Evolutionary conservation across 1,284 basidiomycete genomes (phyloP).

Genomic region (Pyrrhoderma lamaoense): DNA sequence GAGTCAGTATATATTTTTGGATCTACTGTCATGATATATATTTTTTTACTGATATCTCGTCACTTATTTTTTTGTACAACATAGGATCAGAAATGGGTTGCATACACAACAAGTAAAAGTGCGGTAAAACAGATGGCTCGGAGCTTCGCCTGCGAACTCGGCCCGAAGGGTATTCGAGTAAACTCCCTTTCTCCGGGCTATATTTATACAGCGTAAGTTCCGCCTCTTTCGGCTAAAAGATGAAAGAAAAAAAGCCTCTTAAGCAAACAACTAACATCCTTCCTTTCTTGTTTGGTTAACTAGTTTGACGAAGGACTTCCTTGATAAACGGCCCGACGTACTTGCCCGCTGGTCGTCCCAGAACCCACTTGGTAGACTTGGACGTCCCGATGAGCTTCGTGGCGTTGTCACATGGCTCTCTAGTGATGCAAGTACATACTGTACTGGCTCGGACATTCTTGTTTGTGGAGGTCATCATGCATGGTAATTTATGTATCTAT

Average conservation of each 20-base stretch:
- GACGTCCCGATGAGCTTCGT: slow-evolving; percentile 68
- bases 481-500: slow-evolving; percentile 38
- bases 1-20: slow-evolving; percentile 41
- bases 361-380: slow-evolving; percentile 72
- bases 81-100: slow-evolving; percentile 67
- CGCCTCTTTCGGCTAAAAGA: slow-evolving; percentile 15
- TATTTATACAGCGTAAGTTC: slow-evolving; percentile 60
- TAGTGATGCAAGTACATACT: slow-evolving; percentile 67
- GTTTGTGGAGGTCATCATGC: slow-evolving; percentile 66
- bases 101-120: slow-evolving; percentile 78
- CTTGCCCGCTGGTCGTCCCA: slow-evolving; percentile 61
- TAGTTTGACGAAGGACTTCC: slow-evolving; percentile 65
- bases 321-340: slow-evolving; percentile 63
- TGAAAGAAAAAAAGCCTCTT: no score
- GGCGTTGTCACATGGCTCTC: slow-evolving; percentile 76
- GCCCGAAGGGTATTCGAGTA: slow-evolving; percentile 61
- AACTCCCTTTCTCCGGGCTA: slow-evolving; percentile 73
- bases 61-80: background rate
- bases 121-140: slow-evolving; percentile 78
- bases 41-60: slow-evolving; percentile 32
- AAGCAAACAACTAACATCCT: no score
- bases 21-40: no score
- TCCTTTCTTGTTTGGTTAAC: background rate
- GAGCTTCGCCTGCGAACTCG: slow-evolving; percentile 81
- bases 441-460: slow-evolving; percentile 67